Base-by-base conservation (phyloP, 2,329 filamentous ascomycete species). In the Phaeophleospora eucalypticola region DNA sequence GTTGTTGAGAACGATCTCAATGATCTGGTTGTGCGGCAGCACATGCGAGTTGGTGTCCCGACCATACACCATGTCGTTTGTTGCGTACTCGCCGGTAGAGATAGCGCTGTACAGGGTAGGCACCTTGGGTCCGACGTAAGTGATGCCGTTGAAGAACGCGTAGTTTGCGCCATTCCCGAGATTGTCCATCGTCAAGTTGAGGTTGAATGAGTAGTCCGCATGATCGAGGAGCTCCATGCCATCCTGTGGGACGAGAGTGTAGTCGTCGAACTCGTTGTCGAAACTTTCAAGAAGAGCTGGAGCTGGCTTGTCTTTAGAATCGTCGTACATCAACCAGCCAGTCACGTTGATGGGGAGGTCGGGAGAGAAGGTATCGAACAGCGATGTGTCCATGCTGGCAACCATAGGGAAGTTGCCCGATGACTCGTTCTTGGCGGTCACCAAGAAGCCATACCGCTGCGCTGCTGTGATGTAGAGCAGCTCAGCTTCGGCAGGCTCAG, bases 1-100 rank as follows among this genome's bases (percentile, higher is more conserved):
- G 61, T 89, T 91, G 71, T 89, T 87, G n/a, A 91, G 71, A 15
- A 89, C 68, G 41, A 91, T 76, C 61, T 90, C 82, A 20, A 90
- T 79, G n/a, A 87, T 73, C 21, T 81, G 68, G 46, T 78, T 79
- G 52, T 83, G 78, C 20, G 82, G 72, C 10, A 94, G 76, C 2
- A 94, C 74, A 57, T 88, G 77, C 1, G 75, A 69, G 35, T 73
- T 72, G 3, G 73, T 73, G 60, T 81, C 77, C 10, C 72, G 66
- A 17, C 79, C 80, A 49, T 78, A 74, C 18, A 72, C 66, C 12
- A 54, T 50, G 12, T 66, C 61, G 46, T 74, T 68, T 3, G 67
- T 68, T 2, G 67, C 66, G 49, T 76, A 76, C 4, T 70, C 66
- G n/a, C 73, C 71, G 29, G 80, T 78, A 3, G 80, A 81, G 3